phyloP scores from a whole-genome alignment of 768 basidiomycete genomes.

The Lyophyllum atratum region DNA sequence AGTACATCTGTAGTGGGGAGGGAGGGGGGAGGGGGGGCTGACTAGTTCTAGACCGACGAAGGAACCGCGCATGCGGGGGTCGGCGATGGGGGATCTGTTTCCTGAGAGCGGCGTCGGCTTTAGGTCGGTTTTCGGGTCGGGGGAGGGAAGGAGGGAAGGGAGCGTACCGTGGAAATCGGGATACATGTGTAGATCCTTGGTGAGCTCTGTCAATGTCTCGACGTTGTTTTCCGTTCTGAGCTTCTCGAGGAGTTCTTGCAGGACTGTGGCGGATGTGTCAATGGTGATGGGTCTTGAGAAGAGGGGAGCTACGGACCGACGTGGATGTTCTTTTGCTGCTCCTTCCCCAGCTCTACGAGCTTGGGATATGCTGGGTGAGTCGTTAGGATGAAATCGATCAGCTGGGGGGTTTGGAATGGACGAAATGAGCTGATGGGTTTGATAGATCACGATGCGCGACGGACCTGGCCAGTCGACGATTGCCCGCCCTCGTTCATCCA shows the following conservation, averaged over 20 bases:
- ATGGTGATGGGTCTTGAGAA: neutral
- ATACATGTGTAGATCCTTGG: constrained; percentile 91
- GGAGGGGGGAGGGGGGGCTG: too few species aligned
- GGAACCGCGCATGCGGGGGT: constrained; percentile 92
- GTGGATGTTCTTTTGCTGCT: constrained; percentile 61
- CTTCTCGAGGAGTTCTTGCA: constrained; percentile 72
- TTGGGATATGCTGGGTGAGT: constrained; percentile 85
- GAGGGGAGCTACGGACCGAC: constrained; percentile 37
- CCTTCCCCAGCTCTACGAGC: constrained; percentile 64
- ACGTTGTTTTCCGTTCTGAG: constrained; percentile 56
- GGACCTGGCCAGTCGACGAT: constrained; percentile 93
- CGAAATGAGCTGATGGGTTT: neutral
- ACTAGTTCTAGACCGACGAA: constrained; percentile 85
- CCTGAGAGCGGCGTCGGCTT: constrained; percentile 48
- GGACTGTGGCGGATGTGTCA: constrained; percentile 44
- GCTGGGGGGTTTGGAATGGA: constrained; percentile 36
- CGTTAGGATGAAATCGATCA: constrained; percentile 93
- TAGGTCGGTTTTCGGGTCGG: neutral
- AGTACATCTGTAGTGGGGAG: too few species aligned
- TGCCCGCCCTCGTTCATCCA: constrained; percentile 99
- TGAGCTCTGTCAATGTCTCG: constrained; percentile 77
- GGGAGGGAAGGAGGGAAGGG: neutral
- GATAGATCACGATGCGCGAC: constrained; percentile 3
- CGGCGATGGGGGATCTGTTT: constrained; percentile 95
- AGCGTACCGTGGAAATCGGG: constrained; percentile 95